phyloP scores from a whole-genome alignment of 1,139 yeast genomes.

The Magnusiomyces magnusii region DNA sequence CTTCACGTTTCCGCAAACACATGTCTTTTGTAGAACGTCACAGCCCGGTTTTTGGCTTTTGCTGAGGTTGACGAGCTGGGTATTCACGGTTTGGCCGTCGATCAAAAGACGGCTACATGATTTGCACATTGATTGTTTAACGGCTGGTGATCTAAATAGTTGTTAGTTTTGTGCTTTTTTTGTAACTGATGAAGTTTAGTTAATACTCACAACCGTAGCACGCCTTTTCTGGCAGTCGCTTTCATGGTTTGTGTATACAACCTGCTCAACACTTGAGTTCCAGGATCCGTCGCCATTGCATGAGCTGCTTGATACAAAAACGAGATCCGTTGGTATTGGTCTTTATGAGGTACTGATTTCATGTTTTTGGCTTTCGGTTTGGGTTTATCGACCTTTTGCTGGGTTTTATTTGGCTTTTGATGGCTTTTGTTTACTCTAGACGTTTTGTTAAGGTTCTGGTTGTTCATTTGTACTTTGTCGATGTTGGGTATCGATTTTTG shows the following conservation, averaged over 20 bases:
- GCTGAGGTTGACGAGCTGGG: not conserved
- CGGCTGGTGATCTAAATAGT: not conserved
- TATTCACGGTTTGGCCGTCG: not conserved
- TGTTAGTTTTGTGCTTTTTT: not conserved
- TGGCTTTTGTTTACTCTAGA: too few species aligned
- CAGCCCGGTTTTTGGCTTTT: not conserved
- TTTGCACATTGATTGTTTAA: constrained; percentile 4
- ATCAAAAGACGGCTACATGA: not conserved
- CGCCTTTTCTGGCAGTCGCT: constrained; percentile 55
- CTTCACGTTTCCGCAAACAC: constrained; percentile 2
- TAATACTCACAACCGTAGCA: constrained; percentile 40
- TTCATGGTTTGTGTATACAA: constrained; percentile 35
- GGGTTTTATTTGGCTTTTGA: too few species aligned
- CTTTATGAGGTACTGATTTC: constrained; percentile 40
- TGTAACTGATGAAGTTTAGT: too few species aligned
- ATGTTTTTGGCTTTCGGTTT: not conserved
- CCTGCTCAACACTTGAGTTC: constrained; percentile 32
- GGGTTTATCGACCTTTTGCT: not conserved
- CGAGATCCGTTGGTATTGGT: constrained; percentile 52
- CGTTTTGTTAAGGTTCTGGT: too few species aligned
- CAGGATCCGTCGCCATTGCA: constrained; percentile 22
- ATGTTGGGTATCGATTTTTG: not conserved
- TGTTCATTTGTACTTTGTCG: not conserved
- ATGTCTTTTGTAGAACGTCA: constrained; percentile 1
- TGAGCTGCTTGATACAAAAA: constrained; percentile 48